Conservation (phyloP, 2,329 filamentous ascomycete species). For the Claviceps fusiformis region DNA sequence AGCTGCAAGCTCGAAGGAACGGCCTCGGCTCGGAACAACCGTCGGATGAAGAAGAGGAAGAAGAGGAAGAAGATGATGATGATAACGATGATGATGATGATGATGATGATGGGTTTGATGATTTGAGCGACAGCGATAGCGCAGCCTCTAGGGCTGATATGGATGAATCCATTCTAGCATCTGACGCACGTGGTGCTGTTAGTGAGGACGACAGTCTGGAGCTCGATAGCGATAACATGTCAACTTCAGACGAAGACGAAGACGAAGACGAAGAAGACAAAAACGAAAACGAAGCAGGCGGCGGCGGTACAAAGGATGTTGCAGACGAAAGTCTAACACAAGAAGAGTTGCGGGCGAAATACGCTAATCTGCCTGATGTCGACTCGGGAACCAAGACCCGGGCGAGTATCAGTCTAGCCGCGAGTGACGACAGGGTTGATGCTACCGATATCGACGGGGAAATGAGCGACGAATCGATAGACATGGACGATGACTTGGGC, state of each 20-base stretch:
- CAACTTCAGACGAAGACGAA: conserved; percentile 49
- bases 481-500: conserved; percentile 55
- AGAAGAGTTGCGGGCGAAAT: conserved; percentile 56
- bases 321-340: conserved; percentile 54
- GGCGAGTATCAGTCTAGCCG: conserved; percentile 10
- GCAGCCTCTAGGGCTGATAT: conserved; percentile 19
- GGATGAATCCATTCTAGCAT: conserved; percentile 21
- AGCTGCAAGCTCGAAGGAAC: conserved; percentile 47
- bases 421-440: conserved; percentile 13
- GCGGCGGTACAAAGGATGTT: conserved; percentile 36
- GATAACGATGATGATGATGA: conserved; percentile 32
- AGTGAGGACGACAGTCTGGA: conserved; percentile 30
- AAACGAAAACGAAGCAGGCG: conserved; percentile 31
- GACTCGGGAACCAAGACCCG: conserved; percentile 12
- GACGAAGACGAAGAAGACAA: conserved; percentile 49
- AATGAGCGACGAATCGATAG: conserved; percentile 50
- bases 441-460: conserved; percentile 25
- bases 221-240: conserved; percentile 37
- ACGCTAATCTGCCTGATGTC: conserved; percentile 46
- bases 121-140: conserved; percentile 31
- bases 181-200: conserved; percentile 15
- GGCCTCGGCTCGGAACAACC: conserved; percentile 39
- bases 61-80: conserved; percentile 22
- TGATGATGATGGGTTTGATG: conserved; percentile 29
- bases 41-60: conserved; percentile 24